Evolutionary conservation across 805 yeast genomes (phyloP).

Genomic region (Candida krabiensis): DNA sequence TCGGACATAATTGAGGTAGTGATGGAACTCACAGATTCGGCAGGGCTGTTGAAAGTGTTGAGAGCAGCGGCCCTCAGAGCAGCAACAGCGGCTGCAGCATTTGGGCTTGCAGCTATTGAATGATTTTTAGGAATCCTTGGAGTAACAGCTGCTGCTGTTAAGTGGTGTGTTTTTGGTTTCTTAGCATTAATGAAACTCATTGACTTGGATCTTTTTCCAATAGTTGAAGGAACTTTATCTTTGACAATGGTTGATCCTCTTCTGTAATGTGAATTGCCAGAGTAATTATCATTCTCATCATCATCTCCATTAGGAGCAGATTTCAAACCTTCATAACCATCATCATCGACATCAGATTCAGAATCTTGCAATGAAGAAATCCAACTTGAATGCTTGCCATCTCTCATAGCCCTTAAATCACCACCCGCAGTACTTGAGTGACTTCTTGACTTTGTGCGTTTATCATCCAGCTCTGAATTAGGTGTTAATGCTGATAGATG

Average conservation of each 20-base stretch:
- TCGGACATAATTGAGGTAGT: constrained; percentile 35
- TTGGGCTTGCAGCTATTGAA: constrained; percentile 53
- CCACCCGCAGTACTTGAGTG: constrained; percentile 8
- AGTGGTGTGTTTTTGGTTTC: constrained; percentile 40
- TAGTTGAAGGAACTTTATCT: constrained; percentile 40
- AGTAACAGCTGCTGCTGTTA: constrained; percentile 82
- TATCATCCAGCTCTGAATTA: constrained; percentile 1
- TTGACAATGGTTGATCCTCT: constrained; percentile 35
- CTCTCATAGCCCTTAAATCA: constrained; percentile 5
- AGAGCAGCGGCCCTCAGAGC: constrained; percentile 70
- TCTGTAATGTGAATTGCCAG: constrained; percentile 27
- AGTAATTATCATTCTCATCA: constrained; percentile 30
- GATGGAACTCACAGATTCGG: constrained; percentile 37
- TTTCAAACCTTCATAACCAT: constrained; percentile 34
- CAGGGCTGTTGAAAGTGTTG: constrained; percentile 43
- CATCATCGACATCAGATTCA: constrained; percentile 42
- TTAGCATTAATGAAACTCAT: constrained; percentile 58
- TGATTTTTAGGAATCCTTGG: constrained; percentile 70
- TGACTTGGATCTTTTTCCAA: constrained; percentile 60
- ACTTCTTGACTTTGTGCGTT: constrained; percentile 8
- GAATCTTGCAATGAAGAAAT: constrained; percentile 19
- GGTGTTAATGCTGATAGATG: constrained; percentile 5
- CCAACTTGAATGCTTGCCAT: constrained; percentile 11
- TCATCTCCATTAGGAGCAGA: constrained; percentile 36
- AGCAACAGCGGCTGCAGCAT: constrained; percentile 73